phyloP scores from a whole-genome alignment of 2,329 filamentous ascomycete genomes.

The Orbilia quercus region DNA sequence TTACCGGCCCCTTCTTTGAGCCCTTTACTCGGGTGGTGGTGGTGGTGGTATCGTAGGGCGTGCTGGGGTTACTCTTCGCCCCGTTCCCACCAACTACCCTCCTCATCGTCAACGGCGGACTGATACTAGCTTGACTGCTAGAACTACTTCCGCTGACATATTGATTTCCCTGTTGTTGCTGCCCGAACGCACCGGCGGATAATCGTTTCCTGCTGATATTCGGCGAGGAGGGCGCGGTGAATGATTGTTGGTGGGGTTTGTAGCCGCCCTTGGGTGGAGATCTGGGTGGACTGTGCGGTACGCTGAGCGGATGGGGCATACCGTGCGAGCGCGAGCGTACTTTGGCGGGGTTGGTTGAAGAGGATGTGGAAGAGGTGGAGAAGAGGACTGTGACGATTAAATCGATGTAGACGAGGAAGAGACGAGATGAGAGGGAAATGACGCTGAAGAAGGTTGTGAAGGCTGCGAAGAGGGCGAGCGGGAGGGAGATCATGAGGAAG shows the following conservation, averaged over 20 bases:
- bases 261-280: constrained; percentile 23
- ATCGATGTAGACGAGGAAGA: constrained; percentile 54
- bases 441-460: constrained; percentile 54
- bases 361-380: constrained; percentile 10
- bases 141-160: not conserved
- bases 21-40: not conserved
- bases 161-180: constrained; percentile 4
- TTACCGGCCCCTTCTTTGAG: constrained; percentile 29
- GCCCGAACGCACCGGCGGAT: constrained; percentile 17
- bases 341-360: not conserved
- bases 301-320: constrained; percentile 20
- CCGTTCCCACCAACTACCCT: not conserved
- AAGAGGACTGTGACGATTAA: constrained; percentile 38
- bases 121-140: constrained; percentile 15
- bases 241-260: constrained; percentile 19
- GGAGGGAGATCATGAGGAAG: constrained; percentile 53
- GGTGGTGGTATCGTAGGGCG: constrained; percentile 17
- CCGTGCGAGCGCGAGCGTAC: not conserved
- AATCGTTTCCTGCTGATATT: constrained; percentile 50
- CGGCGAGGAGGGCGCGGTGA: constrained; percentile 48
- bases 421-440: constrained; percentile 50
- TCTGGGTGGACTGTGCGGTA: constrained; percentile 36
- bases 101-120: constrained; percentile 40
- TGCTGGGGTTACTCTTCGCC: constrained; percentile 21
- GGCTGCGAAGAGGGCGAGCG: constrained; percentile 48